Evolutionary conservation across 129 eudicot genomes (phyloP).

Genomic region (Arctium minus): DNA sequence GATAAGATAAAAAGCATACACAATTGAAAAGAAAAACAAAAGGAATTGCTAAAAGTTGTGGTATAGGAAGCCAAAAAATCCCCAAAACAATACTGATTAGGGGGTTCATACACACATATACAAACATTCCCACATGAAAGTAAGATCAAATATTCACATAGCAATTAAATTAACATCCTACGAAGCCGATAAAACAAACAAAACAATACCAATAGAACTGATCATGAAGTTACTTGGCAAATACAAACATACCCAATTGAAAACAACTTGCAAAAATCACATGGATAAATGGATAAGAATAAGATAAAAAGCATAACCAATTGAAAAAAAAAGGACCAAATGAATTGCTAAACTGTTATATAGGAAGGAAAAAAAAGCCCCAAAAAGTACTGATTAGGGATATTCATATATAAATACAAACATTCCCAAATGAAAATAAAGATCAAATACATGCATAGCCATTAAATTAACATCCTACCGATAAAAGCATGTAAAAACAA

Average conservation of each 20-base stretch:
- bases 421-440: not conserved
- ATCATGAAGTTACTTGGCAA: not conserved
- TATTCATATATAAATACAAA: not conserved
- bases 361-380: not conserved
- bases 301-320: conserved; percentile 33
- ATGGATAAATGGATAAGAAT: too few relatives aligned
- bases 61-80: too few relatives aligned
- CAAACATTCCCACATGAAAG: not conserved
- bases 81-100: too few relatives aligned
- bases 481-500: not conserved
- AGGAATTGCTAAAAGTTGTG: too few relatives aligned
- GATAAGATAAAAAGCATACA: conserved; percentile 26
- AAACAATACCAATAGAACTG: not conserved
- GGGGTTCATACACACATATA: too few relatives aligned
- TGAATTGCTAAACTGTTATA: not conserved
- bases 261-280: not conserved
- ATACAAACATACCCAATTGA: not conserved
- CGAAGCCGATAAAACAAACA: not conserved
- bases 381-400: not conserved
- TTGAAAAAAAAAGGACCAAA: not conserved
- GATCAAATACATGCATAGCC: not conserved
- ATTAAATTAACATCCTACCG: not conserved
- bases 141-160: not conserved
- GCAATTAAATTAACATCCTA: not conserved
- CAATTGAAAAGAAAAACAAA: not conserved